Conservation (phyloP, 139 green algal genomes). For the Volvox reticuliferus region DNA sequence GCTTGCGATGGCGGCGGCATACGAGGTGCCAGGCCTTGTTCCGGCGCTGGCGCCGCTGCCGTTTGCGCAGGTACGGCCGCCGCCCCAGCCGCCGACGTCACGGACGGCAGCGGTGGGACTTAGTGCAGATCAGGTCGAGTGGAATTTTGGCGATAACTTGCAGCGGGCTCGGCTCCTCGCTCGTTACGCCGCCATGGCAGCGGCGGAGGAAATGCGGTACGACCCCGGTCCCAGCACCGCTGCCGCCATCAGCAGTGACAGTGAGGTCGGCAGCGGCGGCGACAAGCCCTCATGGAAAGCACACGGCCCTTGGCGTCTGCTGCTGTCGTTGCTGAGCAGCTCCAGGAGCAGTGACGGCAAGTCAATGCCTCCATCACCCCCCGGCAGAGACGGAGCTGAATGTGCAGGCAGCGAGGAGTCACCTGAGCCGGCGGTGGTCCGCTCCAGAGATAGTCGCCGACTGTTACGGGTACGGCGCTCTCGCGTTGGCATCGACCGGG, state of each 20-base stretch:
- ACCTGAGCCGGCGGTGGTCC: neutral
- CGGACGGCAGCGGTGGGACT: neutral
- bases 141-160: constrained; percentile 4
- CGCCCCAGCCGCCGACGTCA: neutral
- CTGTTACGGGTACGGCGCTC: neutral
- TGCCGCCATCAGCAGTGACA: neutral
- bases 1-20: neutral
- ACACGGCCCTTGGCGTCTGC: neutral
- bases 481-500: neutral
- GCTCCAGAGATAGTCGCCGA: constrained; percentile 10
- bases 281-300: neutral
- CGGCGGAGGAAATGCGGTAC: constrained; percentile 1
- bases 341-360: neutral
- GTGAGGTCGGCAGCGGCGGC: neutral
- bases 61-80: neutral
- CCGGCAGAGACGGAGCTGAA: neutral
- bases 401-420: neutral
- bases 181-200: constrained; percentile 3
- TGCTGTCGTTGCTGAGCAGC: neutral
- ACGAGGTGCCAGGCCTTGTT: neutral
- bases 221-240: neutral
- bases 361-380: neutral
- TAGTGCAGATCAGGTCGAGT: neutral
- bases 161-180: constrained; percentile 1
- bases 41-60: neutral